Conservation (phyloP, 1,284 basidiomycete species). For the Inonotus obliquus region DNA sequence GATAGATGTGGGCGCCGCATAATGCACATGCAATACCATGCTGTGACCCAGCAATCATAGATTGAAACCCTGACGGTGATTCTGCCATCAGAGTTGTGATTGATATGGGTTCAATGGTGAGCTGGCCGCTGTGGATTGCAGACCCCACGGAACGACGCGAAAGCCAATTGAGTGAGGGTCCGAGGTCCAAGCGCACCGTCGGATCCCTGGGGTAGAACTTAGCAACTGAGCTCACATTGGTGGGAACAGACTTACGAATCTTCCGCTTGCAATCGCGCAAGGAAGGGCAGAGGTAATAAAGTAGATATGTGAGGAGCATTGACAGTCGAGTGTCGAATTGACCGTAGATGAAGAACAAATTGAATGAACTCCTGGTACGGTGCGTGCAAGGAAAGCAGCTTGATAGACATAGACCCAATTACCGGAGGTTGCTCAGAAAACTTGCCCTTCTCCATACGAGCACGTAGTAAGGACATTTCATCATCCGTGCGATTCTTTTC, state of each 20-base stretch:
- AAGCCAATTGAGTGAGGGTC: conserved; percentile 92
- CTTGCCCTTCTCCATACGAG: conserved; percentile 62
- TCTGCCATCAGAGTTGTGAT: conserved; percentile 52
- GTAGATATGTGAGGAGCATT: conserved; percentile 63
- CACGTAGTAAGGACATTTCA: conserved; percentile 43
- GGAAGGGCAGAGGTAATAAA: conserved; percentile 76
- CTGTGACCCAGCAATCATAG: conserved; percentile 40
- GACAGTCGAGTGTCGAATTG: conserved; percentile 56
- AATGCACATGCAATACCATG: conserved; percentile 58
- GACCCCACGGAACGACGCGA: conserved; percentile 81
- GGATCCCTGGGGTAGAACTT: conserved; percentile 61
- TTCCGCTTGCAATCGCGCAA: conserved; percentile 78
- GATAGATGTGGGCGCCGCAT: conserved; percentile 61
- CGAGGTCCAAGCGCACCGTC: conserved; percentile 88
- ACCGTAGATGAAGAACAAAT: conserved; percentile 80
- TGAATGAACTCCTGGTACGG: conserved; percentile 85
- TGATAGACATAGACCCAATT: conserved; percentile 23
- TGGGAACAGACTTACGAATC: conserved; percentile 70
- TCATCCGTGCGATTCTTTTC: conserved; percentile 59
- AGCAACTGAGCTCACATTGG: not conserved
- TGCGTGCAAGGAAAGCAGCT: conserved; percentile 62
- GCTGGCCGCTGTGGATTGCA: conserved; percentile 85
- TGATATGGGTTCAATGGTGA: conserved; percentile 84
- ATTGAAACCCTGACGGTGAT: conserved; percentile 29
- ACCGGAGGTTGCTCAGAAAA: conserved; percentile 43